Base-by-base conservation (phyloP, 2,329 filamentous ascomycete genomes). In the Fusarium ambrosium region DNA sequence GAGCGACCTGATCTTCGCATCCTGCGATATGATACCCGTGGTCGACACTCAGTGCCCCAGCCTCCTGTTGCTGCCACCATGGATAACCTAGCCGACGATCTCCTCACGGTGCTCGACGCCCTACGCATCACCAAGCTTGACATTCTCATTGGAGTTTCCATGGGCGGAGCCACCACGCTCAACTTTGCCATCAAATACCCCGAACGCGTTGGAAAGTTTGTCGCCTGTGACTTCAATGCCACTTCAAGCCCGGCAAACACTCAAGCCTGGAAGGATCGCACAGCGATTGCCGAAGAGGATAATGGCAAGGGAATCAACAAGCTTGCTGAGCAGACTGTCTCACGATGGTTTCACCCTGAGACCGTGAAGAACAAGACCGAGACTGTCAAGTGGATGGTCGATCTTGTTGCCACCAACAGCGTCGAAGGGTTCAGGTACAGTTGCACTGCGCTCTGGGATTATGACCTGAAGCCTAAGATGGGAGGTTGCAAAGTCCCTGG, bases 211-310 rank as follows among this genome's bases (percentile, higher is more conserved):
- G 80, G 78, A 2, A 86, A 86, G 8, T 93, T 95, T 80, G 86
- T 96, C 24, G 88, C 92, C 4, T 95, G 94, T 82, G 94, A 97
- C 82, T 97, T 94, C 79, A 96, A 95, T 81, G 88, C 90, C 9
- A 87, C 90, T 6, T 91, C 92, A 0, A 94, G 93, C 69, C 85
- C 91, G 1, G 91, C 91, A 39, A 97, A 97, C 84, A 92, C 92
- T 4, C 89, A 91, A 58, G 93, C 94, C 0, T 97, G 95, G 95
- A 90, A 90, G 65, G 93, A 95, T 51, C 92, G 95, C 32, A 92
- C 94, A 65, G 89, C 85, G 0, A 82, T 95, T 4, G 91, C 93
- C 0, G 91, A 94, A 77, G 82, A 81, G 6, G 86, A 88, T 11
- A 86, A 86, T 3, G 88, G 89, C 27, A 80, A 85, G 1, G 89